Evolutionary conservation across 805 yeast genomes (phyloP).

Genomic region (Metschnikowia hibisci): DNA sequence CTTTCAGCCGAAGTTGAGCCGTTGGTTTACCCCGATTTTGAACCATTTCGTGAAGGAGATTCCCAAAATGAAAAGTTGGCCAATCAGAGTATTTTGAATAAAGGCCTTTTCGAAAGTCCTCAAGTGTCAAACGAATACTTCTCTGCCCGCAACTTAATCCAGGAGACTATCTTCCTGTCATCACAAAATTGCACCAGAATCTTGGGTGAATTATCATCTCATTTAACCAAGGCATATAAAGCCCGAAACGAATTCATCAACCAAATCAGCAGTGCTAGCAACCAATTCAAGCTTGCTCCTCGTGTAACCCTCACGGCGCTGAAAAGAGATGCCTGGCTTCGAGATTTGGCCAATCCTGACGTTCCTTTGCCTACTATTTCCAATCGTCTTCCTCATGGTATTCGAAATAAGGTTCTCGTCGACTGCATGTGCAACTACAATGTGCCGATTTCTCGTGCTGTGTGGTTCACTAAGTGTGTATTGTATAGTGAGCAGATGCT

Average conservation of each 20-base stretch:
- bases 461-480: constrained; percentile 89
- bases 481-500: constrained; percentile 54
- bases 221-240: constrained; percentile 34
- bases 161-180: constrained; percentile 37
- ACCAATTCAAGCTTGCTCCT: constrained; percentile 71
- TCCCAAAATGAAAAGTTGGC: constrained; percentile 44
- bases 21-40: constrained; percentile 61
- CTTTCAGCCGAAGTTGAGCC: constrained; percentile 21
- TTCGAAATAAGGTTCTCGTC: constrained; percentile 64
- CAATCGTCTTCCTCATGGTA: constrained; percentile 86
- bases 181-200: constrained; percentile 33
- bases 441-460: constrained; percentile 76
- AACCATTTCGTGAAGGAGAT: constrained; percentile 50
- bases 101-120: constrained; percentile 68
- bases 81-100: constrained; percentile 49
- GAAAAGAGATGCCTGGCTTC: constrained; percentile 80
- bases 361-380: constrained; percentile 67
- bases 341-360: constrained; percentile 65
- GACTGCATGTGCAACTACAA: constrained; percentile 66
- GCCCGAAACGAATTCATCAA: constrained; percentile 39
- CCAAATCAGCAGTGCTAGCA: constrained; percentile 31
- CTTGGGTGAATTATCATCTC: constrained; percentile 35
- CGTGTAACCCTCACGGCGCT: constrained; percentile 87
- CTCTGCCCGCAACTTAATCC: constrained; percentile 62
- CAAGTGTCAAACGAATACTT: constrained; percentile 62